These are phyloP conservation scores for Tulasnella sp. DNA, from an alignment of 768 basidiomycete genomes.

Conservation along the genomic window DNA sequence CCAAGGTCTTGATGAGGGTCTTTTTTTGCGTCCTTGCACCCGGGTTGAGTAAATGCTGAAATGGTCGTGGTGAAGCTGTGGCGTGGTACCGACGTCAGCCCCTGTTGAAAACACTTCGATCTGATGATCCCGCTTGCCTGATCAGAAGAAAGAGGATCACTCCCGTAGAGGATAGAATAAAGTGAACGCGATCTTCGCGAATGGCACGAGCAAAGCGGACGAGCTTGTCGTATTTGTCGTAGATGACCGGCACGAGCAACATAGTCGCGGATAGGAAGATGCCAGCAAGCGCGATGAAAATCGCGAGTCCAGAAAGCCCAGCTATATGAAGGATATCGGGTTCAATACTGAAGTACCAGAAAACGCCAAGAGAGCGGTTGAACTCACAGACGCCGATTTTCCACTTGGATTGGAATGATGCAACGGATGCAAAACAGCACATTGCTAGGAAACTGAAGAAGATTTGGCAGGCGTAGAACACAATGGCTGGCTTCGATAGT, in stretches of 20 bases:
- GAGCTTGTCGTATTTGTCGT: constrained; percentile 80
- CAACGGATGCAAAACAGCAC: constrained; percentile 85
- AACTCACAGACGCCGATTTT: constrained; percentile 76
- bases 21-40: constrained; percentile 75
- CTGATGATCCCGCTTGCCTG: constrained; percentile 45
- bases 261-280: constrained; percentile 70
- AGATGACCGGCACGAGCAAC: constrained; percentile 66
- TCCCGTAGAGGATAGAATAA: constrained; percentile 73
- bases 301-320: constrained; percentile 75
- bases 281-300: constrained; percentile 67
- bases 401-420: constrained; percentile 81
- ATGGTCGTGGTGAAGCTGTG: constrained; percentile 28
- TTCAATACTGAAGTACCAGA: background rate
- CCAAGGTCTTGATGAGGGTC: constrained; percentile 73
- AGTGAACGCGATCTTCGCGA: constrained; percentile 71
- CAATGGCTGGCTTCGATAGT: constrained; percentile 72
- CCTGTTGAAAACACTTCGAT: background rate
- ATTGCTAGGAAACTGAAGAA: constrained; percentile 93
- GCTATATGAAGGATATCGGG: constrained; percentile 40
- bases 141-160: constrained; percentile 60
- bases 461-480: constrained; percentile 66
- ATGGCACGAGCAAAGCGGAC: constrained; percentile 69
- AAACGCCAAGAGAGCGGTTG: background rate
- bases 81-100: constrained; percentile 1
- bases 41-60: constrained; percentile 72